Percentiles rank a stretch among this genome's conserved stretches.
Evolutionary conservation across 2,329 filamentous ascomycete genomes (phyloP).

Genomic region (Pseudogymnoascus sp.): DNA sequence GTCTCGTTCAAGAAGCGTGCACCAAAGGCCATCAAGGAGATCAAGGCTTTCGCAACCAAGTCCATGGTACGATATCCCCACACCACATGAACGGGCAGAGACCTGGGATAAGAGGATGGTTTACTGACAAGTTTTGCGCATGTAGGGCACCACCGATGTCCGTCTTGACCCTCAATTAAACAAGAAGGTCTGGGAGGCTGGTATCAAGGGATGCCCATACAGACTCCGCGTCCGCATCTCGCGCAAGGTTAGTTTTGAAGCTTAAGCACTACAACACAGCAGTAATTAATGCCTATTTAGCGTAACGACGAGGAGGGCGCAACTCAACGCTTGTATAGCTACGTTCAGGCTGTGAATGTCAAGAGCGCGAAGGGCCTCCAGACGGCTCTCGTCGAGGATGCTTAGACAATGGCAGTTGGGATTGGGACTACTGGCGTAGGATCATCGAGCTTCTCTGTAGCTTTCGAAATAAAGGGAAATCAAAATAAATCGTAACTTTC

Average conservation of each 20-base stretch:
- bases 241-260: conserved; percentile 51
- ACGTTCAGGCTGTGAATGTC: conserved; percentile 99
- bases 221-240: conserved; percentile 97
- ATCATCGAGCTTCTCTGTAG: too few species aligned
- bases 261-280: neutral
- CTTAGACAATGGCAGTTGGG: conserved; percentile 33
- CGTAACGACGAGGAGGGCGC: conserved; percentile 99
- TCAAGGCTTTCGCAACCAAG: conserved; percentile 85
- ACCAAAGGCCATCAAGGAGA: conserved; percentile 98
- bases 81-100: neutral
- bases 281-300: conserved; percentile 24
- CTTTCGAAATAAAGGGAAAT: too few species aligned
- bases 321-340: conserved; percentile 99
- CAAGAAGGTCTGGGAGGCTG: conserved; percentile 99
- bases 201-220: conserved; percentile 98
- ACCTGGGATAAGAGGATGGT: conserved; percentile 7
- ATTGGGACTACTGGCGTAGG: too few species aligned
- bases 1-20: conserved; percentile 99
- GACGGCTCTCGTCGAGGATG: conserved; percentile 77
- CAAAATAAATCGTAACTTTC: too few species aligned
- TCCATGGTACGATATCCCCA: conserved; percentile 72
- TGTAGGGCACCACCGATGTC: conserved; percentile 89
- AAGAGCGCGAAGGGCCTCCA: conserved; percentile 98
- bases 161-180: conserved; percentile 97
- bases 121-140: conserved; percentile 20